Percentiles rank a stretch among this genome's conserved stretches.
phyloP scores from a whole-genome alignment of 768 basidiomycete genomes.

The Boletus sensibilis region DNA sequence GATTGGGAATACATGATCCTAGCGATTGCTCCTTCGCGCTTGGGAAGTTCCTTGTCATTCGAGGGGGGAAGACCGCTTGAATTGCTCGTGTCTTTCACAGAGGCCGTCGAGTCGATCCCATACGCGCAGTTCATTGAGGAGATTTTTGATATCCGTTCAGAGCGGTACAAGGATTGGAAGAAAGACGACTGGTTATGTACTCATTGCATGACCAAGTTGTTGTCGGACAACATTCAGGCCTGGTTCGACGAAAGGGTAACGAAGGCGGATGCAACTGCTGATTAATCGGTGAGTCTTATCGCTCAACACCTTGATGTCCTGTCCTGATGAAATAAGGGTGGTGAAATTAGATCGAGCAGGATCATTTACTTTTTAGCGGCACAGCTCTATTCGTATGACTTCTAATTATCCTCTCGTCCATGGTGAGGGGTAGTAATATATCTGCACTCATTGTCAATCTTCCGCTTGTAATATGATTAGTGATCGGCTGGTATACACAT shows the following conservation, averaged over 20 bases:
- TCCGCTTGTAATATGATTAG: conserved; percentile 12
- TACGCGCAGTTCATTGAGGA: conserved; percentile 14
- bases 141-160: conserved; percentile 18
- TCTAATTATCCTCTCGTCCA: neutral
- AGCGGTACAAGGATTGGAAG: conserved; percentile 27
- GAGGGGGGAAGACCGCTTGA: conserved; percentile 6
- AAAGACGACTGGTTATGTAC: conserved; percentile 34
- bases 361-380: neutral
- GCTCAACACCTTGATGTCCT: neutral
- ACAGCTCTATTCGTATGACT: neutral
- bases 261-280: neutral
- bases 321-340: neutral
- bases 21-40: neutral
- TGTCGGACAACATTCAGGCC: conserved; percentile 7
- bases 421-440: neutral
- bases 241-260: conserved; percentile 12
- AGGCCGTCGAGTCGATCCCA: conserved; percentile 5
- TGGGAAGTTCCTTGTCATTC: conserved; percentile 5
- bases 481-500: conserved; percentile 26
- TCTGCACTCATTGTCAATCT: neutral
- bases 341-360: neutral
- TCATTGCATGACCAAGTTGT: conserved; percentile 27
- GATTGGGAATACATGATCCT: conserved; percentile 21
- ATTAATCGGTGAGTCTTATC: neutral
- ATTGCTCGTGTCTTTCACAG: conserved; percentile 1